These are phyloP conservation scores for Schoenoplectus triqueter DNA, from an alignment of 202 grass and related monocot species.

Conservation along the genomic window DNA sequence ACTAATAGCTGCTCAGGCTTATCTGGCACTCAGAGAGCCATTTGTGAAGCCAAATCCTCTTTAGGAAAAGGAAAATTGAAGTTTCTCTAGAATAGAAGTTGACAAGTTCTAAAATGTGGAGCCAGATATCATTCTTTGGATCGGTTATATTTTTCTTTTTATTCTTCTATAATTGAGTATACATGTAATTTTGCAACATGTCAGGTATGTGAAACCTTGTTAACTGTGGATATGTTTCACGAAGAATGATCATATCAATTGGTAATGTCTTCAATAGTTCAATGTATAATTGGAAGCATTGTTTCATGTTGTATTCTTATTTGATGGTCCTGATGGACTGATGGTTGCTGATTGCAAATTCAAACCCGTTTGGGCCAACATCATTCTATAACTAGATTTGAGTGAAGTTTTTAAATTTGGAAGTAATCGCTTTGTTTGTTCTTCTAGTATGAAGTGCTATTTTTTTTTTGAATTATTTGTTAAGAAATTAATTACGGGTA, in stretches of 20 bases:
- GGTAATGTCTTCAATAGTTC: neutral
- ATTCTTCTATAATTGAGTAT: constrained; percentile 38
- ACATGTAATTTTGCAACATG: constrained; percentile 31
- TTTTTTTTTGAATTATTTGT: neutral
- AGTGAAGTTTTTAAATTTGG: neutral
- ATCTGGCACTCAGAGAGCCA: constrained; percentile 48
- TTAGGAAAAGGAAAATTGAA: constrained; percentile 72
- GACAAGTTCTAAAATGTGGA: constrained; percentile 5
- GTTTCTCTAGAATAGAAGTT: constrained; percentile 39
- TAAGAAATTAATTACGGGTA: neutral
- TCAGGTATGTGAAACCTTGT: neutral
- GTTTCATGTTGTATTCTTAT: constrained; percentile 7
- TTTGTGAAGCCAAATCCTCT: constrained; percentile 67
- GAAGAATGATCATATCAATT: constrained; percentile 17
- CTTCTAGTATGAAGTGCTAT: neutral
- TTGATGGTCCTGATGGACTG: neutral
- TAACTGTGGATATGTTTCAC: constrained; percentile 33
- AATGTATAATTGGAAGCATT: neutral
- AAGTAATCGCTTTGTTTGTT: neutral
- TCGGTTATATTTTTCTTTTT: constrained; percentile 24
- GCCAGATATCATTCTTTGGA: neutral
- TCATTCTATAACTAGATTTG: neutral
- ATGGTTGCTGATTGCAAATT: constrained; percentile 6
- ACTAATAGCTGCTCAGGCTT: constrained; percentile 58
- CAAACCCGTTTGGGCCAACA: neutral